Evolutionary conservation across 192 early-diverging fungal genomes (phyloP).

Genomic region (Coemansia sp.): DNA sequence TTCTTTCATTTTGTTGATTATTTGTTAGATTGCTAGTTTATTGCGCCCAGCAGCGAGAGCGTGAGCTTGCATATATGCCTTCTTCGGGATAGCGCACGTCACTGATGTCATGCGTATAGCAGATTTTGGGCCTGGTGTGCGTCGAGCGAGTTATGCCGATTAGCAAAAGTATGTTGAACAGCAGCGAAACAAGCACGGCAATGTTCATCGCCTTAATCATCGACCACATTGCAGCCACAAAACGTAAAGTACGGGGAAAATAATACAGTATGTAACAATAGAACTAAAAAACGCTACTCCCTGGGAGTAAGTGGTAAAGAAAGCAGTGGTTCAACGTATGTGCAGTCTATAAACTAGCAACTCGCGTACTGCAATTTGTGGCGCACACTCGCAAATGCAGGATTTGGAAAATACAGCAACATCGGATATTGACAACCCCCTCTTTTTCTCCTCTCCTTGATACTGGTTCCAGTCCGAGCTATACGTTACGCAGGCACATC

Average conservation of each 20-base stretch:
- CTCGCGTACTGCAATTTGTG: no score
- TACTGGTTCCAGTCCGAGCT: no score
- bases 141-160: slow-evolving; percentile 15
- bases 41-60: slow-evolving; percentile 18
- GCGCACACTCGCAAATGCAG: slow-evolving; percentile 4
- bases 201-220: slow-evolving; percentile 19
- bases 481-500: background rate
- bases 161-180: slow-evolving; percentile 29
- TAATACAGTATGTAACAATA: background rate
- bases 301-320: no score
- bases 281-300: background rate
- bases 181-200: slow-evolving; percentile 24
- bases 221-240: slow-evolving; percentile 17
- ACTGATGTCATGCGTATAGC: slow-evolving; percentile 17
- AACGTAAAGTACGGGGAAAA: background rate
- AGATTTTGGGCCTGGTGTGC: slow-evolving; percentile 7
- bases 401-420: background rate
- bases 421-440: no score
- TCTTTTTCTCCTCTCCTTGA: no score
- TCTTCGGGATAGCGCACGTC: slow-evolving; percentile 21
- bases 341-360: background rate
- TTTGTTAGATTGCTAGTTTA: no score
- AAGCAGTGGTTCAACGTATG: background rate
- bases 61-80: background rate
- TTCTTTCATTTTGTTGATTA: no score